These are phyloP conservation scores for Pseudogymnoascus destructans DNA, from an alignment of 2,329 filamentous ascomycete species.

Conservation along the genomic window DNA sequence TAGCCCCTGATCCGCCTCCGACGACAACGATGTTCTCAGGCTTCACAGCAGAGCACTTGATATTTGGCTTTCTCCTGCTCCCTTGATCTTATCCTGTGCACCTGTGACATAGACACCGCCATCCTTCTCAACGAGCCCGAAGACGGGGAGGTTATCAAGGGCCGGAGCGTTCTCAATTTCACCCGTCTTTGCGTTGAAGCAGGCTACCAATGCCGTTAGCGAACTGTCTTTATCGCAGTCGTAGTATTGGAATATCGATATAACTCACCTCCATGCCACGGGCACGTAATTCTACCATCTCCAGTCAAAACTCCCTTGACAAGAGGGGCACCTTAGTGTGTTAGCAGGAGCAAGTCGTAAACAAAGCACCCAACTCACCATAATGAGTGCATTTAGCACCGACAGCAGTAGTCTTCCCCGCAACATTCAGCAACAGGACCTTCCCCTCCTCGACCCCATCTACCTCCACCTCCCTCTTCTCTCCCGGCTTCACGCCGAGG, in stretches of 20 bases:
- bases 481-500: constrained; percentile 60
- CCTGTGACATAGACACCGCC: constrained; percentile 75
- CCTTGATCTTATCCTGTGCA: constrained; percentile 66
- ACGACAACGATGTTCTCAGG: constrained; percentile 68
- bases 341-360: not conserved
- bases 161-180: constrained; percentile 94
- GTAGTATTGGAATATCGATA: not conserved
- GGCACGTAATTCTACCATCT: constrained; percentile 76
- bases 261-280: constrained; percentile 79
- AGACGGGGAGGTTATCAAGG: constrained; percentile 71
- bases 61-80: constrained; percentile 59
- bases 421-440: constrained; percentile 70
- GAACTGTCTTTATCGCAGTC: constrained; percentile 11
- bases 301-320: constrained; percentile 72
- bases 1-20: constrained; percentile 72
- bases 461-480: constrained; percentile 81
- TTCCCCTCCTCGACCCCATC: constrained; percentile 81
- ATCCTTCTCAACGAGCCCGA: constrained; percentile 67
- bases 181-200: constrained; percentile 78
- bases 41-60: constrained; percentile 47
- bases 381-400: constrained; percentile 84
- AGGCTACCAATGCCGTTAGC: constrained; percentile 42
- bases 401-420: constrained; percentile 63
- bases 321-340: constrained; percentile 54
- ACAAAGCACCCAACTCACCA: constrained; percentile 27